phyloP scores from a whole-genome alignment of 129 eudicot genomes.

The Lonicera japonica region DNA sequence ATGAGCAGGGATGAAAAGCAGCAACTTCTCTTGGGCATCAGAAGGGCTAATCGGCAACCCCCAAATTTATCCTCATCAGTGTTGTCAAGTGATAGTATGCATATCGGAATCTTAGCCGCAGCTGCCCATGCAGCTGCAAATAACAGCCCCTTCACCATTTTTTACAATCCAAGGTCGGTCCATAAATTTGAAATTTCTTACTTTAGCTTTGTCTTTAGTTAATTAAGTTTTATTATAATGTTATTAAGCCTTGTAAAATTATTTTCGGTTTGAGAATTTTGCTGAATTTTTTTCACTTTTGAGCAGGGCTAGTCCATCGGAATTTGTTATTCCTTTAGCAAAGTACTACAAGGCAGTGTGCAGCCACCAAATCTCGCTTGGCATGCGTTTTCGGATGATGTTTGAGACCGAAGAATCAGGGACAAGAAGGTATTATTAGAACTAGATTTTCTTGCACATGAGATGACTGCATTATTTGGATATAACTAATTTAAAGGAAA shows the following conservation, averaged over 20 bases:
- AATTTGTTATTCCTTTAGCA: slow-evolving; percentile 91
- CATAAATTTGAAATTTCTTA: too few relatives aligned
- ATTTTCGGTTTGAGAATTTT: neutral
- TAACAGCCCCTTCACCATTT: slow-evolving; percentile 85
- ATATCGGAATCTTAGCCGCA: slow-evolving; percentile 91
- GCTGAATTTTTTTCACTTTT: slow-evolving; percentile 3
- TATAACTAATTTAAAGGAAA: too few relatives aligned
- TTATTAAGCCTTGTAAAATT: neutral
- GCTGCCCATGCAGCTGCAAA: slow-evolving; percentile 99
- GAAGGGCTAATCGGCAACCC: slow-evolving; percentile 92
- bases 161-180: slow-evolving; percentile 82
- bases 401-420: slow-evolving; percentile 98
- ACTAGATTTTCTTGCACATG: too few relatives aligned
- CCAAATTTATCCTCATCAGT: slow-evolving; percentile 82
- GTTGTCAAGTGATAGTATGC: slow-evolving; percentile 96
- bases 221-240: neutral
- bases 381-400: slow-evolving; percentile 98
- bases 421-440: slow-evolving; percentile 69
- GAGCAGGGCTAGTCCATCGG: slow-evolving; percentile 94
- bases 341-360: slow-evolving; percentile 81
- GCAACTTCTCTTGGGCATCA: slow-evolving; percentile 83
- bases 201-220: too few relatives aligned
- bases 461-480: too few relatives aligned
- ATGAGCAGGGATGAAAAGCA: slow-evolving; percentile 77
- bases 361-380: slow-evolving; percentile 78